Percentiles rank a stretch among this genome's conserved stretches.
Conservation (phyloP, 2,329 filamentous ascomycete species). For the Aspergillus melleus region DNA sequence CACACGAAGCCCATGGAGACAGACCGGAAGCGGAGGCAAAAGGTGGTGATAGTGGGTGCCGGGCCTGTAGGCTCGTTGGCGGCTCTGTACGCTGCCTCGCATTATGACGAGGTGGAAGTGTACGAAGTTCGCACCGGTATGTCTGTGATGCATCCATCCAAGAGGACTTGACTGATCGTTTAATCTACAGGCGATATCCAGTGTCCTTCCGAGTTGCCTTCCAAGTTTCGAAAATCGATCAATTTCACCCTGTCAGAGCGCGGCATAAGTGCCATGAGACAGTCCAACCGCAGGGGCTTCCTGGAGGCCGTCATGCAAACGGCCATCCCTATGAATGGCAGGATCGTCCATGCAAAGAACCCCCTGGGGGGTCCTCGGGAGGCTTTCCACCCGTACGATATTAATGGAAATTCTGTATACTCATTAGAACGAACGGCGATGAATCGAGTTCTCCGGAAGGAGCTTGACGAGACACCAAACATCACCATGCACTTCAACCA, state of each 20-base stretch:
- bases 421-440: conserved; percentile 82
- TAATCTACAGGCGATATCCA: conserved; percentile 68
- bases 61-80: conserved; percentile 92
- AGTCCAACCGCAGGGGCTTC: conserved; percentile 66
- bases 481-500: conserved; percentile 92
- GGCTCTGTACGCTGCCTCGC: conserved; percentile 84
- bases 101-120: conserved; percentile 86
- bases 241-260: conserved; percentile 93
- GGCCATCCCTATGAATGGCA: conserved; percentile 89
- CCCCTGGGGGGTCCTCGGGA: conserved; percentile 67
- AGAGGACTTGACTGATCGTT: conserved; percentile 7
- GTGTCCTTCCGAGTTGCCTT: conserved; percentile 73
- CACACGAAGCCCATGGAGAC: not conserved
- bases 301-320: conserved; percentile 71
- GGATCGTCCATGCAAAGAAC: conserved; percentile 85
- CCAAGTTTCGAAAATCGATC: conserved; percentile 97
- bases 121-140: conserved; percentile 91
- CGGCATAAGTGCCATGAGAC: conserved; percentile 82
- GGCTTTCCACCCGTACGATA: conserved; percentile 84
- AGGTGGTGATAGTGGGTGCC: conserved; percentile 82
- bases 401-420: conserved; percentile 79
- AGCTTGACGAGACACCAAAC: conserved; percentile 79
- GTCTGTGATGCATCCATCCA: conserved; percentile 30
- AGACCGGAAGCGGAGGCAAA: conserved; percentile 50
- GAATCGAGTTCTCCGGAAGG: conserved; percentile 80